A percentile compares a stretch with the other conserved stretches of the same genome.
Conservation (phyloP, 306 rosid species). For the Mimosa pudica region DNA sequence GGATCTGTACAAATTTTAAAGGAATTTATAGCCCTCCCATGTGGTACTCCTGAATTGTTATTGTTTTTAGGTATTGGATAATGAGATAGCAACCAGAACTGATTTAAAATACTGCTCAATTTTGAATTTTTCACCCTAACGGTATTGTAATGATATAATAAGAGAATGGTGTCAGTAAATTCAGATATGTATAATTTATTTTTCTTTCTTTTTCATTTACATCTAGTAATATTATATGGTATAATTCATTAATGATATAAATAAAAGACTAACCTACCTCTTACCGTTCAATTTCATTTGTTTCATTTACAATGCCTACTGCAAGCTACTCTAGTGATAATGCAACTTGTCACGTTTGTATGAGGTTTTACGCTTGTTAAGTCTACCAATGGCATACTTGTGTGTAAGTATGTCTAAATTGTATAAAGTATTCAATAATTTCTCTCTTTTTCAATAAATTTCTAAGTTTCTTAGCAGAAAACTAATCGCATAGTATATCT, state of each 20-base stretch:
- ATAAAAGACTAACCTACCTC: not conserved
- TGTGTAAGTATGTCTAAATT: no score
- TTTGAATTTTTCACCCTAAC: not conserved
- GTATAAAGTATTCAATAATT: no score
- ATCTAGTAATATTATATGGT: not conserved
- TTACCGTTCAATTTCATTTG: not conserved
- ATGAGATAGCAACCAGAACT: not conserved
- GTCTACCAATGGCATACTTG: no score
- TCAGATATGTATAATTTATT: not conserved
- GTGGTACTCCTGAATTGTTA: slow-evolving; percentile 4
- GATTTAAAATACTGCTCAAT: not conserved
- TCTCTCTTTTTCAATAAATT: not conserved
- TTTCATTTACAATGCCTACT: not conserved
- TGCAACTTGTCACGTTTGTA: no score
- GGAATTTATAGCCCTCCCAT: slow-evolving; percentile 20
- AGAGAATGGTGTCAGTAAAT: not conserved
- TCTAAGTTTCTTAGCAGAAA: not conserved
- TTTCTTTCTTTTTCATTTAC: no score
- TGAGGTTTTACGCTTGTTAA: no score
- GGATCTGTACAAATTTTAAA: slow-evolving; percentile 28
- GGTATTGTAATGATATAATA: not conserved
- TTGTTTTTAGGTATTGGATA: not conserved
- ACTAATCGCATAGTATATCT: not conserved
- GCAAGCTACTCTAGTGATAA: no score
- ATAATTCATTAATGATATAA: not conserved